Evolutionary conservation across 768 basidiomycete genomes (phyloP).

Genomic region (Amanita rimosa): DNA sequence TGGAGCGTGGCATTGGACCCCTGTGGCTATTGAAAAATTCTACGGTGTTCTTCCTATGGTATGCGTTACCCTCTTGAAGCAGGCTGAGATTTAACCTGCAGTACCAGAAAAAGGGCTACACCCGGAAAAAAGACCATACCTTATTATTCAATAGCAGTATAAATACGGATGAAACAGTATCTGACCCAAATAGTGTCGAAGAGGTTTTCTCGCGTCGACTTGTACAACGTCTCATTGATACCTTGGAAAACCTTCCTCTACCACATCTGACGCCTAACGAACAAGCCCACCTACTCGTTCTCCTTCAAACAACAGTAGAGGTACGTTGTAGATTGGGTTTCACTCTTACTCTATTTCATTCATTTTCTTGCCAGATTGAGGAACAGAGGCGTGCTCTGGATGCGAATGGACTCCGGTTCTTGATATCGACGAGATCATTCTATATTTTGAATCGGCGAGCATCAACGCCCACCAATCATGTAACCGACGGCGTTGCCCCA

Average conservation of each 20-base stretch:
- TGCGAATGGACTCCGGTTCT: slow-evolving; percentile 84
- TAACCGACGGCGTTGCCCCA: slow-evolving; percentile 30
- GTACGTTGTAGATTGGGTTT: slow-evolving; percentile 25
- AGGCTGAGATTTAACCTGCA: background rate
- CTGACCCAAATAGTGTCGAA: background rate
- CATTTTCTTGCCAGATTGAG: slow-evolving; percentile 47
- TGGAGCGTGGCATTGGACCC: slow-evolving; percentile 24
- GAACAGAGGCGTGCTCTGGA: slow-evolving; percentile 88
- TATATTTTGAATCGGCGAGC: slow-evolving; percentile 71
- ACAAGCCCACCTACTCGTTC: slow-evolving; percentile 69
- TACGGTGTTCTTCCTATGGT: slow-evolving; percentile 15
- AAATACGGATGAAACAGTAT: background rate
- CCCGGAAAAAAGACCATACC: slow-evolving; percentile 23
- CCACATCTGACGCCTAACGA: slow-evolving; percentile 72
- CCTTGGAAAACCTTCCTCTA: slow-evolving; percentile 50
- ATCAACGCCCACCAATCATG: slow-evolving; percentile 19
- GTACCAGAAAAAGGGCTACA: background rate
- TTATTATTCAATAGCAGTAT: slow-evolving; percentile 38
- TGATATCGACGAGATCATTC: slow-evolving; percentile 87
- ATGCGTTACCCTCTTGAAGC: background rate
- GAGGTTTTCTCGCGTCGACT: slow-evolving; percentile 51
- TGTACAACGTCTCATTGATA: slow-evolving; percentile 49
- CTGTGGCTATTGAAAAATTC: slow-evolving; percentile 49
- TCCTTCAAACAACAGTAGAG: slow-evolving; percentile 83
- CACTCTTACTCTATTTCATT: background rate